These are phyloP conservation scores for Phytophthora macrochlamydospora DNA, from an alignment of 352 stramenopile genomes.

Conservation along the genomic window DNA sequence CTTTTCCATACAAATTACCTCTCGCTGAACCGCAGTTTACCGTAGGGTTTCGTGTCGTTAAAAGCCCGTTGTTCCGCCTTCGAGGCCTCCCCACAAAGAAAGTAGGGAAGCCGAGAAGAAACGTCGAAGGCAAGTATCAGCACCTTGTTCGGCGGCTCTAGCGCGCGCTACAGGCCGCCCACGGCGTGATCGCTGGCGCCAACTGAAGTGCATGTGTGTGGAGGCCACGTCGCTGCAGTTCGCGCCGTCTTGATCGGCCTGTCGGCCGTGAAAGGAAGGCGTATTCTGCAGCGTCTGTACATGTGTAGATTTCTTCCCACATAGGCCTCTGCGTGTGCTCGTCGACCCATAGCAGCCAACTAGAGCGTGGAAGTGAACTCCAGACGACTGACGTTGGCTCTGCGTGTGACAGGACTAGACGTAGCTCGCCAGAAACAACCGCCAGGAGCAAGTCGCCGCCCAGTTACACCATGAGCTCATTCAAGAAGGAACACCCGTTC, in stretches of 20 bases:
- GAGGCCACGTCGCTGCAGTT: background rate
- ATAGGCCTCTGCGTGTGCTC: constrained; percentile 12
- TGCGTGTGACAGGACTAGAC: constrained; percentile 14
- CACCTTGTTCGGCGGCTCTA: constrained; percentile 1
- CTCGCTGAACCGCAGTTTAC: background rate
- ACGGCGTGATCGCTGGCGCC: background rate
- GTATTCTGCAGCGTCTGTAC: background rate
- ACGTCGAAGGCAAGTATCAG: constrained; percentile 43
- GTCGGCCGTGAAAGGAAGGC: constrained; percentile 4
- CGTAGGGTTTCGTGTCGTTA: constrained; percentile 18
- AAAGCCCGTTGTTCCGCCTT: constrained; percentile 35
- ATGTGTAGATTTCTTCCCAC: constrained; percentile 2
- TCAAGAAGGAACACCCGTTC: constrained; percentile 92
- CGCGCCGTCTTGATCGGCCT: constrained; percentile 6
- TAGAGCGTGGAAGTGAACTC: constrained; percentile 4
- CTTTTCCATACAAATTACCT: background rate
- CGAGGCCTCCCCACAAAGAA: constrained; percentile 34
- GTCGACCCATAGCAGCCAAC: constrained; percentile 17
- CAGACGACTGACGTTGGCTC: constrained; percentile 19
- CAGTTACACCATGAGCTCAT: constrained; percentile 77
- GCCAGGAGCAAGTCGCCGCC: constrained; percentile 19
- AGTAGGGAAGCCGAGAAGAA: constrained; percentile 42
- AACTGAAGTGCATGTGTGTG: constrained; percentile 2
- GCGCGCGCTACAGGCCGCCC: background rate
- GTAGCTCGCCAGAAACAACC: constrained; percentile 18